Evolutionary conservation across 129 eudicot genomes (phyloP).

Genomic region (Flaveria ramosissima): DNA sequence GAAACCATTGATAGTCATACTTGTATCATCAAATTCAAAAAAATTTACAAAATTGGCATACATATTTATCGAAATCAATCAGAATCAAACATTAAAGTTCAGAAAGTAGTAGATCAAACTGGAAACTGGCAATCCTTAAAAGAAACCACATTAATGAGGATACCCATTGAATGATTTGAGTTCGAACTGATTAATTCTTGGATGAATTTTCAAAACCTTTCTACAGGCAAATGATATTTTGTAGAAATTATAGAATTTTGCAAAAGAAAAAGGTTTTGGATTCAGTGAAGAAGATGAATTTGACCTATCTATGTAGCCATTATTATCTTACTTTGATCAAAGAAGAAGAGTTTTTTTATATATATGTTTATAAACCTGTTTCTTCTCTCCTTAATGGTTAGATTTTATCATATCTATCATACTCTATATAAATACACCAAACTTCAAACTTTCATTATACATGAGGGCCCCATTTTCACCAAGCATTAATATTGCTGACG

Average conservation of each 20-base stretch:
- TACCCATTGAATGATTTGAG: conserved; percentile 66
- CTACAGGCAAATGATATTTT: too few species aligned
- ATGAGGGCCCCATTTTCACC: conserved; percentile 12
- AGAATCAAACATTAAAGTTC: background rate
- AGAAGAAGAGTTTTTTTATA: conserved; percentile 17
- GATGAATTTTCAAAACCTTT: too few species aligned
- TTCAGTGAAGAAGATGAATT: conserved; percentile 41
- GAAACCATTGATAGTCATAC: too few species aligned
- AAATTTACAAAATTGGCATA: background rate
- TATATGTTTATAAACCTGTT: background rate
- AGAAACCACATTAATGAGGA: conserved; percentile 67
- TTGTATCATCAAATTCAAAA: background rate
- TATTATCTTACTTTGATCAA: conserved; percentile 26
- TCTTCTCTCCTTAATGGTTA: too few species aligned
- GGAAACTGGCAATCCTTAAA: conserved; percentile 55
- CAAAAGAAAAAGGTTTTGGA: too few species aligned
- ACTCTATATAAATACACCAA: too few species aligned
- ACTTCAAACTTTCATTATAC: background rate
- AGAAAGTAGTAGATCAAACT: background rate
- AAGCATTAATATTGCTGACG: conserved; percentile 26
- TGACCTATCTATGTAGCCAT: conserved; percentile 57
- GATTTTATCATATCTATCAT: too few species aligned
- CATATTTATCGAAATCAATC: background rate
- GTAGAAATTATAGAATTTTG: too few species aligned
- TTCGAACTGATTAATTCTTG: too few species aligned